Evolutionary conservation across 495 filamentous ascomycete species (phyloP), one percentile per base, ranked within the genome.

Genomic region (Trypethelium eluteriae): DNA sequence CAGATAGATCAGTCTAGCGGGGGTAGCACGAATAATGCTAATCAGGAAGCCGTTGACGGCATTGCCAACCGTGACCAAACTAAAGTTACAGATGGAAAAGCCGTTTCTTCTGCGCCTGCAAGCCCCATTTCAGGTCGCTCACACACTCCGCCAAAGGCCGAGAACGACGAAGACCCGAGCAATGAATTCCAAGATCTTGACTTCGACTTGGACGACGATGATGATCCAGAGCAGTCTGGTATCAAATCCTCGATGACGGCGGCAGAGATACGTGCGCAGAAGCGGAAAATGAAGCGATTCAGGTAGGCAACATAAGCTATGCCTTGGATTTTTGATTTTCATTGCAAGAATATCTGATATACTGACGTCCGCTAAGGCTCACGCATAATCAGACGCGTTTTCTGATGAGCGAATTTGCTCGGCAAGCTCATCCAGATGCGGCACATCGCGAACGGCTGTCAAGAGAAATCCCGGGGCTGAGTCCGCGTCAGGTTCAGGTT

Each of bases 321-420:
- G 53, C 10, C 25, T 59, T 34, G 53, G 3, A n/a, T 59, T 25
- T 59, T 59, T 59, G 53, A 36, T 59, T 35, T 59, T 14, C 6
- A 59, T 36, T 59, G 32, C 53, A 36, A 36, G n/a, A 53, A 11
- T 53, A 53, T 53, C 9, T 18, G 38, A 62, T 38, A 47, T 35
- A 41, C 53, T 44, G 49, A 68, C 59, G 66, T 32, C 49, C 41
- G 65, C 18, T 38, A 72, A 98, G 93, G 68, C 86, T 98, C 69
- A 98, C 93, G 12, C 93, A 97, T 74, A 94, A 94, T 70, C 93
- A 98, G 82, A 98, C 93, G 36, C 86, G 93, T 38, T 98, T 96
- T 72, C 79, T 98, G 63, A 95, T 96, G 92, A 97, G 91, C 75
- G 93, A 98, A 77, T 98, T 97, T 72, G 89, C 91, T 63, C 91